Evolutionary conservation across 176 grass and related monocot species (phyloP).

Genomic region (Eragrostis curvula): DNA sequence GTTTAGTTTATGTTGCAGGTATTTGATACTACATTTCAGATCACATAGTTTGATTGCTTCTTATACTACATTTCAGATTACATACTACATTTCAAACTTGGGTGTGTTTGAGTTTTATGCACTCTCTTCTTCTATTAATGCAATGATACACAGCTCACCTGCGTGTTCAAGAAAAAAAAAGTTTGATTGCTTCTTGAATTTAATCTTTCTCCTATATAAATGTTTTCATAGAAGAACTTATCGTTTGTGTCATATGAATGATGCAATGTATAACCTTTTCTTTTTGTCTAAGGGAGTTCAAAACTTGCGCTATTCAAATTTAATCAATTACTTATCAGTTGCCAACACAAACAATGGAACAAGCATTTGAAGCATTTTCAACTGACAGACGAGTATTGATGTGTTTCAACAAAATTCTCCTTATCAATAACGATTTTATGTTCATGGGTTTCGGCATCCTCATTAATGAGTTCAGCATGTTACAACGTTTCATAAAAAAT

Average conservation of each 20-base stretch:
- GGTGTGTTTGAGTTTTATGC: too few species aligned
- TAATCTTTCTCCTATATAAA: not conserved
- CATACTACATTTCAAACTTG: too few species aligned
- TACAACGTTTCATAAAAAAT: not conserved
- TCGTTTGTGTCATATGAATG: not conserved
- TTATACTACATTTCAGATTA: conserved; percentile 36
- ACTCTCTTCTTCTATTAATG: too few species aligned
- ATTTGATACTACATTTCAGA: conserved; percentile 52
- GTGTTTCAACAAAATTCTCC: not conserved
- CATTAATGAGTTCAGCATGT: not conserved
- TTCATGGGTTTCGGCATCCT: not conserved
- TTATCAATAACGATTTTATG: not conserved
- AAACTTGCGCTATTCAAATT: not conserved
- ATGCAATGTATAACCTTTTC: not conserved
- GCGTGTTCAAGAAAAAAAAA: not conserved
- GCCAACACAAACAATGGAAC: conserved; percentile 4
- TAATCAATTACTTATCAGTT: not conserved
- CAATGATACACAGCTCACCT: not conserved
- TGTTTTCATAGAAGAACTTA: not conserved
- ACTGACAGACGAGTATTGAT: not conserved
- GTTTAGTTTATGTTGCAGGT: conserved; percentile 89
- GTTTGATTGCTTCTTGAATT: not conserved
- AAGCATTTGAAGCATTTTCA: conserved; percentile 24
- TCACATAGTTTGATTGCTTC: conserved; percentile 35
- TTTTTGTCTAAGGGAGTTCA: not conserved